Percentiles rank a stretch among this genome's conserved stretches.
These are phyloP conservation scores for Cladorrhinum samala DNA, from an alignment of 495 filamentous ascomycete species.

Conservation along the genomic window DNA sequence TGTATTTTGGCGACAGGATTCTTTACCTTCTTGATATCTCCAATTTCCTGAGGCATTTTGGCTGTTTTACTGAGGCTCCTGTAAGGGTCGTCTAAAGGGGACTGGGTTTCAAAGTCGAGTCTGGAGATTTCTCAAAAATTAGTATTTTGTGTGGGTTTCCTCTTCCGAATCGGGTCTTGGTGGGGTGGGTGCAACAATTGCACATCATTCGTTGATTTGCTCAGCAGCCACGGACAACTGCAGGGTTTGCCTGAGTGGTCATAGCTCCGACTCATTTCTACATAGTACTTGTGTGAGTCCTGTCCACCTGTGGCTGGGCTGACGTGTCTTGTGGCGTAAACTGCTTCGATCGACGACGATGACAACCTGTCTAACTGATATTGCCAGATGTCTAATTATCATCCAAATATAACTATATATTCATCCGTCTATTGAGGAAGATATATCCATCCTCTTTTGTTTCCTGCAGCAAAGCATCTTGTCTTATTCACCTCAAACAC, in stretches of 20 bases:
- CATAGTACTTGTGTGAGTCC: too few species aligned
- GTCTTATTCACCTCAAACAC: too few species aligned
- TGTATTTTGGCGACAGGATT: not conserved
- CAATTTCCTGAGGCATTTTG: constrained; percentile 96
- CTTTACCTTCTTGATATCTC: constrained; percentile 84
- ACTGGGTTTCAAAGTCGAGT: constrained; percentile 24
- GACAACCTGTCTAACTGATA: not conserved
- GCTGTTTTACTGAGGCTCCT: constrained; percentile 31
- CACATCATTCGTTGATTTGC: constrained; percentile 1
- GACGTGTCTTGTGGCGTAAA: constrained; percentile 18
- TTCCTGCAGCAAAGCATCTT: too few species aligned
- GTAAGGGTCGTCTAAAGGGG: constrained; percentile 18
- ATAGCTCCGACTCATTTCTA: too few species aligned
- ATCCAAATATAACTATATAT: too few species aligned
- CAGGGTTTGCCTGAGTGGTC: constrained; percentile 4
- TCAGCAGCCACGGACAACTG: not conserved
- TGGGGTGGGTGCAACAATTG: constrained; percentile 11
- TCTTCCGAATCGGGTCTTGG: constrained; percentile 1
- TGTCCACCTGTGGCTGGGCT: constrained; percentile 12
- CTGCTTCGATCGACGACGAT: not conserved
- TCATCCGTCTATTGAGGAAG: too few species aligned
- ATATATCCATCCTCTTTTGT: too few species aligned
- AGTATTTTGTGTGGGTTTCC: constrained; percentile 31
- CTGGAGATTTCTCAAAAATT: constrained; percentile 28
- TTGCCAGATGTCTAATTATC: not conserved